Evolutionary conservation across 805 yeast species (phyloP).

Genomic region (Diddensiella transvaalensis): DNA sequence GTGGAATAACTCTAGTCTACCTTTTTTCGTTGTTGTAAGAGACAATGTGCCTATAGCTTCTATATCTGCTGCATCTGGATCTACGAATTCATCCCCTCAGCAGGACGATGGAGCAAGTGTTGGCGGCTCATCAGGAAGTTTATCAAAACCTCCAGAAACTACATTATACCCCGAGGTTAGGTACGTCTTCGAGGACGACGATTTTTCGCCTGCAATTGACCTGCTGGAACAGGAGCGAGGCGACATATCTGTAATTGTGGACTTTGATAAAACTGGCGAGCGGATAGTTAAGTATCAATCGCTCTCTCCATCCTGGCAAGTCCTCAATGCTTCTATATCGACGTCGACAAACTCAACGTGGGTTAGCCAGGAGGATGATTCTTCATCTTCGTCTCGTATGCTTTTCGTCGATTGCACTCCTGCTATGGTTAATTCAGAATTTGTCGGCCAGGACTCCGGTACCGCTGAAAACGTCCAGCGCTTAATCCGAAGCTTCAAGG

Average conservation of each 20-base stretch:
- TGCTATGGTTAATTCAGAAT: not conserved
- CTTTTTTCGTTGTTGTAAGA: conserved; percentile 23
- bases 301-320: conserved; percentile 38
- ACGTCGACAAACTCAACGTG: conserved; percentile 5
- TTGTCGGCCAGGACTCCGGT: not conserved
- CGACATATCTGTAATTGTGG: conserved; percentile 35
- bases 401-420: conserved; percentile 12
- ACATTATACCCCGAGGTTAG: conserved; percentile 37
- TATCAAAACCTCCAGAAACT: conserved; percentile 12
- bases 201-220: conserved; percentile 33
- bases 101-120: not conserved
- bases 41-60: conserved; percentile 19
- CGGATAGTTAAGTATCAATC: conserved; percentile 31
- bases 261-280: conserved; percentile 34
- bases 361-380: not conserved
- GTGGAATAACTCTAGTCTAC: conserved; percentile 23
- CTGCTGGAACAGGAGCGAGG: conserved; percentile 29
- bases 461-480: conserved; percentile 7
- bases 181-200: conserved; percentile 37
- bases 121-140: not conserved
- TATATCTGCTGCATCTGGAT: not conserved
- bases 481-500: conserved; percentile 15
- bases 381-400: not conserved
- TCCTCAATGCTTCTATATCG: conserved; percentile 26
- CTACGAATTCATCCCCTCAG: not conserved